Evolutionary conservation across 2,329 filamentous ascomycete species (phyloP), one percentile per base, ranked within the genome.

Genomic region (Sporothrix euskadiensis): DNA sequence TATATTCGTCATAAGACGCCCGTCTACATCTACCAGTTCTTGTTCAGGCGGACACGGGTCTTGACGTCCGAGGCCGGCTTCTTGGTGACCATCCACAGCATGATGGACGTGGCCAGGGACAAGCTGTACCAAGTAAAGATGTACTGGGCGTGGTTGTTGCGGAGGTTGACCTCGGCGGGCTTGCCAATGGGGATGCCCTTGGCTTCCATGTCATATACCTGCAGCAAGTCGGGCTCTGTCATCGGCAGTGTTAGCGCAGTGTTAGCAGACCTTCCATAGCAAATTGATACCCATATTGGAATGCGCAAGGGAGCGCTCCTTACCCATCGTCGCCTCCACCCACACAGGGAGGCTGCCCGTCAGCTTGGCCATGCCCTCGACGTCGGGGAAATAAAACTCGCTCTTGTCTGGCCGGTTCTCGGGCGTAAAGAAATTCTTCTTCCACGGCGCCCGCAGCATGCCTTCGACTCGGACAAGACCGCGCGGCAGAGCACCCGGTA

Each of bases 51-150:
- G 74, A 97, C 89, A 76, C 93, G 89, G 75, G 91, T 89, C 71
- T 91, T 83, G 66, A 92, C 85, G 78, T 93, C 90, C 35, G 91
- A 89, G 10, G 93, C 87, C 16, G 94, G 94, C 83, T 95, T 97
- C 82, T 92, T 94, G 75, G 97, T 85, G 52, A 99, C 90, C 92
- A 98, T 94, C 88, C 92, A 97, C 80, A 99, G 86, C 96, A 99
- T 99, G 80, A 99, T 88, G 14, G 93, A 90, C 54, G 96, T 99
- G 73, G 94, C 94, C 56, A 91, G 82, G 73, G 90, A 91, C 76
- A 97, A 87, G 75, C 92, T 93, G 80, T 97, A 98, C 96, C 96
- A 99, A 77, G 96, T 99, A 82, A 98, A 96, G 78, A 99, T 99
- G 83, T 99, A 99, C 85, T 98, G 96, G 76, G 93, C 90, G 83